Evolutionary conservation across 306 rosid species (phyloP).

Genomic region (Cucumis cinereus): DNA sequence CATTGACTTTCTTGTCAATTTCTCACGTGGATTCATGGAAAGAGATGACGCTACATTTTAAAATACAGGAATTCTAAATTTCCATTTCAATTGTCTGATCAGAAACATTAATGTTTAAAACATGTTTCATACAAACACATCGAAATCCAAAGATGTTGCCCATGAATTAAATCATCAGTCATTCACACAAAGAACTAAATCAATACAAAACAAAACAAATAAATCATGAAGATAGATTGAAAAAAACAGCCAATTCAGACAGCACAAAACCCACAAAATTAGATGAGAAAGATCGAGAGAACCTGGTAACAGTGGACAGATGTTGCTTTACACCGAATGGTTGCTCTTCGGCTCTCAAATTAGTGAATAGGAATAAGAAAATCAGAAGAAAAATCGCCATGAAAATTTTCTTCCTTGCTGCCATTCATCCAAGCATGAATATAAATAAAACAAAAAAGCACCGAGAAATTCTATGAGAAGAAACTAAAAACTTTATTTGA

Average conservation of each 20-base stretch:
- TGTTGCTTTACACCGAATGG: slow-evolving; percentile 57
- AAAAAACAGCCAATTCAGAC: background rate
- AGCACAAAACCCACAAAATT: background rate
- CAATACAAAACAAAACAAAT: background rate
- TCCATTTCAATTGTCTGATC: background rate
- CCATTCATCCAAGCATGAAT: background rate
- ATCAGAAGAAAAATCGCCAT: slow-evolving; percentile 13
- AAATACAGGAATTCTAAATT: background rate
- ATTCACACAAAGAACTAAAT: background rate
- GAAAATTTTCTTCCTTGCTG: background rate
- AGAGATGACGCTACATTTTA: background rate
- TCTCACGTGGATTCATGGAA: background rate
- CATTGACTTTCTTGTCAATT: background rate
- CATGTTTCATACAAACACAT: background rate
- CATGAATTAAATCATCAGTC: background rate
- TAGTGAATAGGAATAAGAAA: slow-evolving; percentile 7
- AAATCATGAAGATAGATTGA: background rate
- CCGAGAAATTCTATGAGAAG: background rate
- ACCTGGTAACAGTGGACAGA: slow-evolving; percentile 80
- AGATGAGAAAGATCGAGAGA: background rate
- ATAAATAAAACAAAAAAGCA: background rate
- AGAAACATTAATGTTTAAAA: background rate
- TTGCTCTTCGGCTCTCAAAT: slow-evolving; percentile 29
- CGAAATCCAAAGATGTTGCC: background rate
- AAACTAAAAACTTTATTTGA: no score